phyloP scores from a whole-genome alignment of 164 flowering plant species.

The Warburgia ugandensis region DNA sequence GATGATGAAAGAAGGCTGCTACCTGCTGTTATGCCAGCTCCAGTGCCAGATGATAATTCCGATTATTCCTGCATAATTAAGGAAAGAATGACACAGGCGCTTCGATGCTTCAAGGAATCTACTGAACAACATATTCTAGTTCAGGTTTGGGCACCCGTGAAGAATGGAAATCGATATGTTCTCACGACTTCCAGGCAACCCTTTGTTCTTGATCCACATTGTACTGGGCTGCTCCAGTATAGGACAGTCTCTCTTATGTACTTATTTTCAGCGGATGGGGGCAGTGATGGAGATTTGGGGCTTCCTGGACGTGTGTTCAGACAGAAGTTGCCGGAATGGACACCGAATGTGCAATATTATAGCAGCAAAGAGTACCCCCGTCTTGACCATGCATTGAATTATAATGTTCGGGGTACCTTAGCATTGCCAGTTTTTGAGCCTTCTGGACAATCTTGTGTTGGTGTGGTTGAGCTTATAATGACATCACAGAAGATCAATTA shows the following conservation, averaged over 20 bases:
- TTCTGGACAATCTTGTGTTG: constrained; percentile 79
- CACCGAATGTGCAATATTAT: constrained; percentile 94
- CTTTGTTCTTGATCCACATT: constrained; percentile 74
- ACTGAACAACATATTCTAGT: constrained; percentile 82
- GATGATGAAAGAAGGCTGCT: constrained; percentile 22
- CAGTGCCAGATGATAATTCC: constrained; percentile 3
- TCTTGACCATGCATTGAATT: constrained; percentile 62
- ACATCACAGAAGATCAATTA: constrained; percentile 84
- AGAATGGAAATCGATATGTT: constrained; percentile 49
- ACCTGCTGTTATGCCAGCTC: background rate
- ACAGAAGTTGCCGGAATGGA: constrained; percentile 90
- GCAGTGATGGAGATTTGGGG: constrained; percentile 58
- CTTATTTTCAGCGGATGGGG: constrained; percentile 70
- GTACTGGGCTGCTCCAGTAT: constrained; percentile 72
- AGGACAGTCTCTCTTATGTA: constrained; percentile 76
- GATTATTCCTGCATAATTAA: constrained; percentile 69
- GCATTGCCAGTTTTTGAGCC: constrained; percentile 97
- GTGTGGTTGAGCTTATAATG: constrained; percentile 91
- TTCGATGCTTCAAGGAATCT: constrained; percentile 68
- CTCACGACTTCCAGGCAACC: constrained; percentile 97
- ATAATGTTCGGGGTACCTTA: constrained; percentile 78
- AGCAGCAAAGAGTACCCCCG: constrained; percentile 73
- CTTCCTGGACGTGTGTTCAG: constrained; percentile 95
- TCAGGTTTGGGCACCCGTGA: constrained; percentile 97
- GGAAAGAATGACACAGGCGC: constrained; percentile 86